These are phyloP conservation scores for Apiospora saccharicola DNA, from an alignment of 2,329 filamentous ascomycete genomes.

Conservation along the genomic window DNA sequence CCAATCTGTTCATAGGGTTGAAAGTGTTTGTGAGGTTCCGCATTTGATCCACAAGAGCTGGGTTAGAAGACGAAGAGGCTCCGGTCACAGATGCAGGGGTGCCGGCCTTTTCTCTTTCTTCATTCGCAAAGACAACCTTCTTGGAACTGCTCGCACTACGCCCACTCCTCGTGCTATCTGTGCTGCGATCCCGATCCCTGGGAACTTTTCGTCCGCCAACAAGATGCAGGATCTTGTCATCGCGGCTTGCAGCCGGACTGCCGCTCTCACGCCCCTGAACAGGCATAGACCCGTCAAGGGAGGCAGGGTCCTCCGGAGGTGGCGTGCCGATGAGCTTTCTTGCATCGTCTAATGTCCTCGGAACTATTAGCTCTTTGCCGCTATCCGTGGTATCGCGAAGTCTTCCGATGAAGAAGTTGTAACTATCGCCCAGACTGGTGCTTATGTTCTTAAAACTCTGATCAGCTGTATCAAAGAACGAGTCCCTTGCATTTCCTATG, in stretches of 20 bases:
- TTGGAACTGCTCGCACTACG: conserved; percentile 66
- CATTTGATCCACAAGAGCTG: conserved; percentile 79
- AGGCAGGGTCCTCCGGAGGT: conserved; percentile 66
- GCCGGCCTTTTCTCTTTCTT: conserved; percentile 50
- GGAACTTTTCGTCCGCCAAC: conserved; percentile 68
- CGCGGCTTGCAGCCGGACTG: conserved; percentile 45
- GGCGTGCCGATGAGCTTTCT: conserved; percentile 84
- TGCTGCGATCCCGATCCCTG: conserved; percentile 71
- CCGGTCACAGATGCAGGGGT: conserved; percentile 42
- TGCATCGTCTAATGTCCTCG: conserved; percentile 92
- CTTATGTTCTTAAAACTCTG: conserved; percentile 92
- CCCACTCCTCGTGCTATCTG: conserved; percentile 74
- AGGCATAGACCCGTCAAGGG: conserved; percentile 64
- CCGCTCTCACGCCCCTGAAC: conserved; percentile 51
- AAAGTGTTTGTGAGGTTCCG: conserved; percentile 80
- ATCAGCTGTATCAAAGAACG: conserved; percentile 86
- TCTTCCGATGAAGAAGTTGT: conserved; percentile 90
- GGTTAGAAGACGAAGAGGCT: conserved; percentile 49
- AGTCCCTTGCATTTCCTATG: conserved; percentile 83
- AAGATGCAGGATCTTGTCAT: conserved; percentile 74
- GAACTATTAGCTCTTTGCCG: conserved; percentile 66
- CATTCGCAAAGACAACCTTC: conserved; percentile 59
- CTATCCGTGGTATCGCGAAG: conserved; percentile 73
- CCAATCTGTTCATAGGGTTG: conserved; percentile 83
- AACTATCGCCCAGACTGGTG: conserved; percentile 87